Evolutionary conservation across 306 rosid species (phyloP), one percentile per base, ranked within the genome.

Genomic region (Lagenaria siceraria): DNA sequence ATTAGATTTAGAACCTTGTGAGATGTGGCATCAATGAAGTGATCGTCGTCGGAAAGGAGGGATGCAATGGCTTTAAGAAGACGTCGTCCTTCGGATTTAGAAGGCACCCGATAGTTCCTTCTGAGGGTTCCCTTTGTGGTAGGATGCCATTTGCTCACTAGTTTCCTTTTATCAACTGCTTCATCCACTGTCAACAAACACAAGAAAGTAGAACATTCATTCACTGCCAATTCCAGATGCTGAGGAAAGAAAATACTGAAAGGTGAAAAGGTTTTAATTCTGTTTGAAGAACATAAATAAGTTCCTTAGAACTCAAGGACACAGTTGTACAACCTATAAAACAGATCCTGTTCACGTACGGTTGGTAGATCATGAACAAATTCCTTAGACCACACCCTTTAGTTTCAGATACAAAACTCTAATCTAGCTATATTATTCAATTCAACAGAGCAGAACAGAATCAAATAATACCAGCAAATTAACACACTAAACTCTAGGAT

Each of bases 131-230:
- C 97, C 87, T 90, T 94, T 56, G 96, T 90, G 48, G 98, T 94
- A 58, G 98, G 95, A 85, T 94, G 98, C 98, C 98, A 94, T 90
- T 94, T 94, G 85, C 92, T 94, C 55, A 87, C 96, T 64, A 83
- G 61, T 82, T 92, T 94, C 78, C 86, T 84, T 84, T 64, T 78
- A 40, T 82, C 87, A 56, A 75, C 84, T 74, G 86, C 87, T 49
- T 82, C 91, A 62, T 86, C 81, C 15, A 38, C 91, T 88, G 85
- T 35, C 83, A 42, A 63, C 31, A 29, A 12, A 53, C 36, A 54
- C 22, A 54, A 75, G n/a, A 55, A 49, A 51, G 62, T 51, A 17
- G 13, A 63, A 12, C 14, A 53, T 52, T 62, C 48, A 8, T 46
- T 12, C 18, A 46, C 51, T 46, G 51, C 51, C 51, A 46, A 46